These are phyloP conservation scores for Alternaria arbusti DNA, from an alignment of 2,329 filamentous ascomycete species.

Conservation along the genomic window DNA sequence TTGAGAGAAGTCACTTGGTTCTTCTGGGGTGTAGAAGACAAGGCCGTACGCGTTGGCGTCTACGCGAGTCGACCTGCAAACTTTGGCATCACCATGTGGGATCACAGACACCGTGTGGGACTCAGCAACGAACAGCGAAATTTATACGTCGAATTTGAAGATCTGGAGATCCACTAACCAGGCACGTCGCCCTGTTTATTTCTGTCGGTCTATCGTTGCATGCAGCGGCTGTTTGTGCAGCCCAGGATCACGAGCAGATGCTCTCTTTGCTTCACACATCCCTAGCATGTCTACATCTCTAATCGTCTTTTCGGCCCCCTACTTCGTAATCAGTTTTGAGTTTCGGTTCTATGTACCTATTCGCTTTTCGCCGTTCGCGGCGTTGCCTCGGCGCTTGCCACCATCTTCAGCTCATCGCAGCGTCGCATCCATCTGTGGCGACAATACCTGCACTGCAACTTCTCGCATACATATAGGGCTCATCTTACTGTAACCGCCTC, in stretches of 20 bases:
- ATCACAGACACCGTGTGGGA: slow-evolving; percentile 38
- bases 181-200: neutral
- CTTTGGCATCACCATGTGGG: slow-evolving; percentile 48
- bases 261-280: neutral
- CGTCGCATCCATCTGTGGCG: neutral
- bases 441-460: neutral
- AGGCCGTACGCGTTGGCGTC: slow-evolving; percentile 63
- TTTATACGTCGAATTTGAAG: slow-evolving; percentile 51
- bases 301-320: neutral
- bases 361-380: slow-evolving; percentile 1
- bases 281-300: neutral
- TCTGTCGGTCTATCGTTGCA: neutral
- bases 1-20: slow-evolving; percentile 67
- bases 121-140: slow-evolving; percentile 38
- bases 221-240: neutral
- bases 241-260: neutral
- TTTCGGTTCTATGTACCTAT: slow-evolving; percentile 8
- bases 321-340: neutral
- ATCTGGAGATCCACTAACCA: slow-evolving; percentile 47
- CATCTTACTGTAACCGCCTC: neutral
- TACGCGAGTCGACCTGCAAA: slow-evolving; percentile 64
- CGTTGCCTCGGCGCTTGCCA: neutral
- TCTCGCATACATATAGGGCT: neutral
- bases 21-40: slow-evolving; percentile 66
- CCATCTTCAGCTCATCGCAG: neutral